These are phyloP conservation scores for Penicillium turbatum DNA, from an alignment of 495 filamentous ascomycete species.

Conservation along the genomic window DNA sequence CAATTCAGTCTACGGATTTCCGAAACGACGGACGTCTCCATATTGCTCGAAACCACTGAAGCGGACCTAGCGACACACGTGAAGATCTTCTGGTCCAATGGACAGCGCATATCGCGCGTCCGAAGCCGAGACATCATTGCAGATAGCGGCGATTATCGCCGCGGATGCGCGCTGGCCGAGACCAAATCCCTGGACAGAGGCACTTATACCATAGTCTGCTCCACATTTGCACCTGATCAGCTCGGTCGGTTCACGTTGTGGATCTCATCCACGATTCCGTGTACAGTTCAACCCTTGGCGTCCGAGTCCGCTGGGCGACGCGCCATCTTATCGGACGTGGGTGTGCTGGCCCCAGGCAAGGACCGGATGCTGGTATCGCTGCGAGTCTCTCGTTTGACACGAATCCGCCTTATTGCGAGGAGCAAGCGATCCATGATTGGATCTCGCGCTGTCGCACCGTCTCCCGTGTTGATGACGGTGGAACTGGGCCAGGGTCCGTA, in stretches of 20 bases:
- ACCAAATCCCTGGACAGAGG: slow-evolving; percentile 55
- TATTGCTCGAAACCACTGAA: slow-evolving; percentile 72
- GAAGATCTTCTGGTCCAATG: slow-evolving; percentile 73
- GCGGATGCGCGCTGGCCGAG: slow-evolving; percentile 68
- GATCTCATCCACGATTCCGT: slow-evolving; percentile 56
- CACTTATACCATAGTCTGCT: slow-evolving; percentile 79
- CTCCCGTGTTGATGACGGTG: slow-evolving; percentile 59
- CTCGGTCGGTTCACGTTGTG: slow-evolving; percentile 69
- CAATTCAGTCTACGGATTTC: slow-evolving; percentile 68
- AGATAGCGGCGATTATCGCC: slow-evolving; percentile 79
- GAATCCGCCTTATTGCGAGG: slow-evolving; percentile 51
- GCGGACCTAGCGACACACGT: slow-evolving; percentile 71
- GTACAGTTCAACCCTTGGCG: slow-evolving; percentile 51
- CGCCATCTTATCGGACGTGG: slow-evolving; percentile 45
- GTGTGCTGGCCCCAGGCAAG: slow-evolving; percentile 47
- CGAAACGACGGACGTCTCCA: slow-evolving; percentile 52
- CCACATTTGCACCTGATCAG: slow-evolving; percentile 79
- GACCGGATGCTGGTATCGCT: slow-evolving; percentile 52
- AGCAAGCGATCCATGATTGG: slow-evolving; percentile 36
- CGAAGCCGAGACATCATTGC: slow-evolving; percentile 71
- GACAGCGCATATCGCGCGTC: slow-evolving; percentile 62
- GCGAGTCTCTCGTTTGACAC: slow-evolving; percentile 50
- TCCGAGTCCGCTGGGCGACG: slow-evolving; percentile 67
- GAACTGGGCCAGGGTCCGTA: slow-evolving; percentile 68
- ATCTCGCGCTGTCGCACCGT: slow-evolving; percentile 38